A percentile compares a stretch with the other conserved stretches of the same genome.
These are phyloP conservation scores for Tuber borchii DNA, from an alignment of 495 filamentous ascomycete species.

Conservation along the genomic window DNA sequence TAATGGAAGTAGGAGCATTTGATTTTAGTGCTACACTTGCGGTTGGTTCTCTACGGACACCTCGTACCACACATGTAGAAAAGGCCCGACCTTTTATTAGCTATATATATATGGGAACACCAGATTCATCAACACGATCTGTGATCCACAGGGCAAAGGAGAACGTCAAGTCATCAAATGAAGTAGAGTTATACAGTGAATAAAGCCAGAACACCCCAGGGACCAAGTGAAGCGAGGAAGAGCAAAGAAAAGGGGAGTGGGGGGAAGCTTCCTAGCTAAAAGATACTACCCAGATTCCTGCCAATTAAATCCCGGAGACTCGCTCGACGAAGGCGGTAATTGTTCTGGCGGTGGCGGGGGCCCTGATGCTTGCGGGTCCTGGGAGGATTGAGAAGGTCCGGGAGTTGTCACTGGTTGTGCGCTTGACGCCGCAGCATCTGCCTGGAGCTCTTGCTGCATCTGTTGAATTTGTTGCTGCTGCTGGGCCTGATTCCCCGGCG, in stretches of 20 bases:
- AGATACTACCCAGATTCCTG: not conserved
- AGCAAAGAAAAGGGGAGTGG: not conserved
- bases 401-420: not conserved
- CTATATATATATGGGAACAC: constrained; percentile 2
- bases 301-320: not conserved
- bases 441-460: constrained; percentile 1
- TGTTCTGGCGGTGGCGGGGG: not conserved
- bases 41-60: not conserved
- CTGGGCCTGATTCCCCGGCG: not conserved
- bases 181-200: constrained; percentile 1
- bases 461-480: not conserved
- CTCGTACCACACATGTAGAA: not conserved
- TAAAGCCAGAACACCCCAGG: not conserved
- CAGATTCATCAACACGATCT: not conserved
- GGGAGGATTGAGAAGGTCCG: not conserved
- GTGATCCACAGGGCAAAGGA: not conserved
- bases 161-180: not conserved
- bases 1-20: not conserved
- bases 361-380: not conserved
- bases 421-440: not conserved
- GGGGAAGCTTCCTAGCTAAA: not conserved
- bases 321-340: not conserved
- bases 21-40: not conserved
- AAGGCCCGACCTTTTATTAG: not conserved
- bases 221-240: constrained; percentile 3